A percentile compares a stretch with the other conserved stretches of the same genome.
Evolutionary conservation across 2,329 filamentous ascomycete genomes (phyloP).

Genomic region (Paecilomyces variotii): DNA sequence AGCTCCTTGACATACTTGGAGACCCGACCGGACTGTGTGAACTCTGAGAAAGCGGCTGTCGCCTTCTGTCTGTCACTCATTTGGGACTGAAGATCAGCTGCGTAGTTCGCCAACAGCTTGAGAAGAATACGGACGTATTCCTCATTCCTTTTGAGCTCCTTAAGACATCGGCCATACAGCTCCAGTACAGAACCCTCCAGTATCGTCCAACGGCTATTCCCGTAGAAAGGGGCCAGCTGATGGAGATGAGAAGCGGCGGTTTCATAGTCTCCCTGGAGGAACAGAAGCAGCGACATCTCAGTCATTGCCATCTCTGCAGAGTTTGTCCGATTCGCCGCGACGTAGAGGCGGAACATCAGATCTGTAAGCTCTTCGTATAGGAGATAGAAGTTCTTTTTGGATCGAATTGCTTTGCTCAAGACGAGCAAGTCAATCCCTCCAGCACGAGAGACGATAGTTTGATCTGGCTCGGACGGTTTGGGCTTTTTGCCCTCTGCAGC

Average conservation of each 20-base stretch:
- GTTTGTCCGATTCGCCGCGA: conserved; percentile 67
- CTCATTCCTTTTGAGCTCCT: conserved; percentile 64
- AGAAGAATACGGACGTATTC: conserved; percentile 72
- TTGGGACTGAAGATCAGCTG: conserved; percentile 23
- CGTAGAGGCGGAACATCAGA: conserved; percentile 73
- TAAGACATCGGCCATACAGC: conserved; percentile 77
- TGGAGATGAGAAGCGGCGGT: conserved; percentile 72
- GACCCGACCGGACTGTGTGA: conserved; percentile 21
- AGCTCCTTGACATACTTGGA: conserved; percentile 33
- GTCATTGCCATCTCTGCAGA: conserved; percentile 70
- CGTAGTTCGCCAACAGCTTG: conserved; percentile 48
- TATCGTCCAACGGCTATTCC: conserved; percentile 66
- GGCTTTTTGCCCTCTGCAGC: conserved; percentile 11
- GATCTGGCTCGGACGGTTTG: conserved; percentile 8
- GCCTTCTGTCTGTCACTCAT: conserved; percentile 23
- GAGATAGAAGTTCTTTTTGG: conserved; percentile 55
- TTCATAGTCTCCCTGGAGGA: conserved; percentile 63
- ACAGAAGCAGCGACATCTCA: conserved; percentile 80
- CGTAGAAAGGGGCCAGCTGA: conserved; percentile 70
- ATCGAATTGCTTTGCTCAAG: conserved; percentile 54
- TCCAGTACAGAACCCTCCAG: conserved; percentile 77
- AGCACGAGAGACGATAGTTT: conserved; percentile 13
- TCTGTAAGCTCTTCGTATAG: conserved; percentile 74
- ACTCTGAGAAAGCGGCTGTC: conserved; percentile 21
- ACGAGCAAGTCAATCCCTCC: conserved; percentile 49